Evolutionary conservation across 805 yeast species (phyloP).

Genomic region (Scheffersomyces spartinae): DNA sequence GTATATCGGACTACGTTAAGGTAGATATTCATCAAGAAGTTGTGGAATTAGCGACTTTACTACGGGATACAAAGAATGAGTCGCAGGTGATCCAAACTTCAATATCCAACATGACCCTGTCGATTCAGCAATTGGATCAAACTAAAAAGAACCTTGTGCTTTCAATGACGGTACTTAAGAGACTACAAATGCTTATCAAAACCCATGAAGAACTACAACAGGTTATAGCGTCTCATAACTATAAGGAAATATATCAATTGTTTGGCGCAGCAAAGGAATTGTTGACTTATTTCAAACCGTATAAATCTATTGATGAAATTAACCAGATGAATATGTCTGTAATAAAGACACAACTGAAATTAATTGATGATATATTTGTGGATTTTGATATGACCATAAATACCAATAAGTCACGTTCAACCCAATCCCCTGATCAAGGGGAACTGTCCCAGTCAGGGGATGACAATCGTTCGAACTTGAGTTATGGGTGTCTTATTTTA

Average conservation of each 20-base stretch:
- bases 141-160: conserved; percentile 75
- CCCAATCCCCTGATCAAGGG: conserved; percentile 11
- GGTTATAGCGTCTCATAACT: conserved; percentile 35
- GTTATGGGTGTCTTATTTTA: conserved; percentile 62
- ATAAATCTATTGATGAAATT: conserved; percentile 74
- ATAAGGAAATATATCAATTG: conserved; percentile 45
- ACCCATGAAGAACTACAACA: conserved; percentile 54
- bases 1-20: conserved; percentile 23
- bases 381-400: conserved; percentile 46
- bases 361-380: conserved; percentile 58
- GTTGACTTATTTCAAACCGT: conserved; percentile 62
- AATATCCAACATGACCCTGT: conserved; percentile 61
- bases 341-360: conserved; percentile 42
- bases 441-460: conserved; percentile 4
- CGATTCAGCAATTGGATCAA: conserved; percentile 67
- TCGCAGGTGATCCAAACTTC: conserved; percentile 47
- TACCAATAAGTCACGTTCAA: conserved; percentile 13
- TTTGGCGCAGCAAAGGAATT: conserved; percentile 66
- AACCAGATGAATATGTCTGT: conserved; percentile 53
- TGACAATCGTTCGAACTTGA: conserved; percentile 16
- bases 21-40: conserved; percentile 20
- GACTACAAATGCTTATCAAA: conserved; percentile 75
- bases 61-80: conserved; percentile 34
- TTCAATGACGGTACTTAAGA: conserved; percentile 76
- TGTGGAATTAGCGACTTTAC: conserved; percentile 28